Evolutionary conservation across 2,329 filamentous ascomycete species (phyloP).

Genomic region (Fusarium sp.): DNA sequence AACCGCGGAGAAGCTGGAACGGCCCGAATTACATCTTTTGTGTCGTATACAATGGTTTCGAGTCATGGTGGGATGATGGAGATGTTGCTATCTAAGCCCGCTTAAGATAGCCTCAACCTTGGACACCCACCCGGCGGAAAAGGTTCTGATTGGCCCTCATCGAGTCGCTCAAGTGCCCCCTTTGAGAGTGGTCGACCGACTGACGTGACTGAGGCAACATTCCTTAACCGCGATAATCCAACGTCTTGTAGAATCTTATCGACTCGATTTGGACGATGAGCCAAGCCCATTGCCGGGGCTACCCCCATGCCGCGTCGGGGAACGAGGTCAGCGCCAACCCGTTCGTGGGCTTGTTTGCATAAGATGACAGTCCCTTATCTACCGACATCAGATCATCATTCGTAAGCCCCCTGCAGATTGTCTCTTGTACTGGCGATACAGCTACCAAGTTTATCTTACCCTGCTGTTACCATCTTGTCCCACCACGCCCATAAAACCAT

Average conservation of each 20-base stretch:
- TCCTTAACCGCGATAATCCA: background rate
- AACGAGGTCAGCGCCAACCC: background rate
- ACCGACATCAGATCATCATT: background rate
- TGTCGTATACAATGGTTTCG: background rate
- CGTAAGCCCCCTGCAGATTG: background rate
- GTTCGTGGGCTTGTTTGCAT: background rate
- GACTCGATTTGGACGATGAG: background rate
- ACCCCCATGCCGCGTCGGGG: background rate
- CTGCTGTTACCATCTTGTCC: background rate
- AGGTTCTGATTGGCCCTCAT: background rate
- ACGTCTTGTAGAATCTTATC: background rate
- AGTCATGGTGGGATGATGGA: background rate
- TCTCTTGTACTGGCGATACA: background rate
- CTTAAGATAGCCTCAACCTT: background rate
- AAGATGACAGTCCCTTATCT: background rate
- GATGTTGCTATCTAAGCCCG: background rate
- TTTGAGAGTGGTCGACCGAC: background rate
- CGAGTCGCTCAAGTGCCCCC: background rate
- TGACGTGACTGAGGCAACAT: background rate
- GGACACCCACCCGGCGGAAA: background rate
- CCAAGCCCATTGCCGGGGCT: background rate
- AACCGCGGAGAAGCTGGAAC: background rate
- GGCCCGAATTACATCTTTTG: background rate
- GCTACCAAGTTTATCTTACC: too few species aligned
- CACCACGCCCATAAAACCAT: background rate